Evolutionary conservation across 495 filamentous ascomycete species (phyloP).

Genomic region (Hypoxylon fuscum): DNA sequence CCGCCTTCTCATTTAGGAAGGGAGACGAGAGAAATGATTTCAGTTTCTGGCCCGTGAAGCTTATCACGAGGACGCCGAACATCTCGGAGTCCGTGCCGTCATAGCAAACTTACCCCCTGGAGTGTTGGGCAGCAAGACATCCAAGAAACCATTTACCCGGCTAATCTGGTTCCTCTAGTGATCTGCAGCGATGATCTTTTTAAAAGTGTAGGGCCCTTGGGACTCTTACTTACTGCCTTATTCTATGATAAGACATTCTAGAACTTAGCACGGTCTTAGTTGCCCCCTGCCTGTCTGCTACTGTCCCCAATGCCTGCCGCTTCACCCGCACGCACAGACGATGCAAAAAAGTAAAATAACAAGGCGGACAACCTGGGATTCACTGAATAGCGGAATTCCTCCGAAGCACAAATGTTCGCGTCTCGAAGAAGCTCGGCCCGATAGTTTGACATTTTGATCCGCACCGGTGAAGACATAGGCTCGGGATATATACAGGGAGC

Average conservation of each 20-base stretch:
- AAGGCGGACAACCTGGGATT: not conserved
- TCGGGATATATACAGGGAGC: constrained; percentile 11
- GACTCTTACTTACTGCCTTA: too few species aligned
- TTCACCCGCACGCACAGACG: constrained; percentile 36
- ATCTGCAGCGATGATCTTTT: constrained; percentile 7
- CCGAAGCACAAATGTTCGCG: constrained; percentile 3
- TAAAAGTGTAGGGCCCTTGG: not conserved
- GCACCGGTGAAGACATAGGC: constrained; percentile 16
- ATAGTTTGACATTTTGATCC: constrained; percentile 12
- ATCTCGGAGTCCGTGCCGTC: not conserved
- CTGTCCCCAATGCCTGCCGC: constrained; percentile 11
- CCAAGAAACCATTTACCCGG: not conserved
- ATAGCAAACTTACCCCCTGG: not conserved
- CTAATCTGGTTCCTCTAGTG: not conserved
- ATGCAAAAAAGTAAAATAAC: constrained; percentile 10
- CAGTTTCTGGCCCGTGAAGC: constrained; percentile 5
- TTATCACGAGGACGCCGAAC: not conserved
- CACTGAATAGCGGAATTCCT: constrained; percentile 14
- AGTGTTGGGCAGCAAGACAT: not conserved
- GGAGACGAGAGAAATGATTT: not conserved
- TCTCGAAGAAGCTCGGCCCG: constrained; percentile 16
- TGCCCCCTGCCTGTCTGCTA: too few species aligned
- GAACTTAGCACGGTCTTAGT: not conserved
- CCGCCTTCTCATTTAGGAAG: not conserved
- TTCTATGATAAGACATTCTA: not conserved